phyloP scores from a whole-genome alignment of 2,329 filamentous ascomycete species.

The Alternaria arborescens region DNA sequence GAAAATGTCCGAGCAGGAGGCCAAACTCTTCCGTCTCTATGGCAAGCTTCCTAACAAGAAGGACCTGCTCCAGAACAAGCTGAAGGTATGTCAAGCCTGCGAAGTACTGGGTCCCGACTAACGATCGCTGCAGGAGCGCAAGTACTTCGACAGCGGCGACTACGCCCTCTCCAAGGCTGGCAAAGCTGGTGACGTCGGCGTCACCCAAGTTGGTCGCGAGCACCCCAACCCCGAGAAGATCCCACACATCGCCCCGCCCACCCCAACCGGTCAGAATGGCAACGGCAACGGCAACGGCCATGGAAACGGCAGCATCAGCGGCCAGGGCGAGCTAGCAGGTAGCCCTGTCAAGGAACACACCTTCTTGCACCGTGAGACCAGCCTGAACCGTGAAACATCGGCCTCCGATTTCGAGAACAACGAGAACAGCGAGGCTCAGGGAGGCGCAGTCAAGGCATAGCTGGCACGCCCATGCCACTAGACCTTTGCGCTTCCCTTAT shows the following conservation, averaged over 20 bases:
- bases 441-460: slow-evolving; percentile 33
- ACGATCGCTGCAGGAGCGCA: slow-evolving; percentile 73
- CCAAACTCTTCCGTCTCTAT: slow-evolving; percentile 95
- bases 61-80: slow-evolving; percentile 95
- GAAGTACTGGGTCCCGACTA: slow-evolving; percentile 7
- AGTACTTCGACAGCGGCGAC: slow-evolving; percentile 95
- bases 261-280: slow-evolving; percentile 52
- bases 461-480: background rate
- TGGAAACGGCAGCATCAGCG: slow-evolving; percentile 38
- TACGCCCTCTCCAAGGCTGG: slow-evolving; percentile 97
- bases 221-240: slow-evolving; percentile 96
- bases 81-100: slow-evolving; percentile 68
- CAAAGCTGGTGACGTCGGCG: slow-evolving; percentile 92
- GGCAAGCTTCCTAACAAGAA: slow-evolving; percentile 97
- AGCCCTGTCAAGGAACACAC: slow-evolving; percentile 92
- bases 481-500: slow-evolving; percentile 10
- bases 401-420: slow-evolving; percentile 66
- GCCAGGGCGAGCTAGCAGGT: slow-evolving; percentile 60
- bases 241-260: slow-evolving; percentile 80
- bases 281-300: slow-evolving; percentile 42
- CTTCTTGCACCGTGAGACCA: slow-evolving; percentile 85
- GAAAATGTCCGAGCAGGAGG: slow-evolving; percentile 93
- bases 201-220: slow-evolving; percentile 91
- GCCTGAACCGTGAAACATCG: slow-evolving; percentile 77
- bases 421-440: slow-evolving; percentile 20